Base-by-base conservation (phyloP, 768 basidiomycete species). In the Multifurca ochricompacta region DNA sequence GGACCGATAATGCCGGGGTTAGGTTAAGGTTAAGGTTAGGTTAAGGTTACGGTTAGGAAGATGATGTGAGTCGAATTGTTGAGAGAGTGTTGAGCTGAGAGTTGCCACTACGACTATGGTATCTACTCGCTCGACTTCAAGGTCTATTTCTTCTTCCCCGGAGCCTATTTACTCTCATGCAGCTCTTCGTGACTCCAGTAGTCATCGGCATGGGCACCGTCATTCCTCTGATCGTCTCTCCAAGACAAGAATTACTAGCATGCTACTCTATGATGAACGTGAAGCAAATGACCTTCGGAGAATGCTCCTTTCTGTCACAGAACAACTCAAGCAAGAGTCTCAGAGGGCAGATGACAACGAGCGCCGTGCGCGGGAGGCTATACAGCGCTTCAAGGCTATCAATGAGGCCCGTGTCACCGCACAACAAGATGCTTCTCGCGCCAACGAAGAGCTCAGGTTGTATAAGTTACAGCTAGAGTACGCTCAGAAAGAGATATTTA, bases 401-500 rank as follows among this genome's bases (percentile, higher is more conserved):
- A 68, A 68, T 21, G 68, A 72, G 2, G 68, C 69, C 1, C 61
- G 68, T 8, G 21, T 65, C 1, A 7, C 55, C 59, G 71, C 60
- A 48, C 67, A 64, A 60, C 63, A 69, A 40, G 66, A 67, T 16
- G 65, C 67, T 2, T 41, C 59, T 10, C 64, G 63, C 28, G 65
- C 70, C 10, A 70, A 70, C 45, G 74, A 80, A 30, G 82, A 85
- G 57, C 62, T 83, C 42, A 67, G 70, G 44, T 49, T 81, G 49
- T 84, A 82, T 63, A 82, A 80, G 63, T 45, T 77, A 1, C 79
- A 82, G 69, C 66, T 82, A 25, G 76, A 79, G 16, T 69, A 74
- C 31, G 82, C 83, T 14, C 81, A 83, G 59, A 71, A 70, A 69
- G 80, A 83, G 61, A 80, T 83, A 36, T 63, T 68, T 21, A 72